Evolutionary conservation across 1,284 basidiomycete genomes (phyloP), one percentile per base, ranked within the genome.

Genomic region (Naganishia albida): DNA sequence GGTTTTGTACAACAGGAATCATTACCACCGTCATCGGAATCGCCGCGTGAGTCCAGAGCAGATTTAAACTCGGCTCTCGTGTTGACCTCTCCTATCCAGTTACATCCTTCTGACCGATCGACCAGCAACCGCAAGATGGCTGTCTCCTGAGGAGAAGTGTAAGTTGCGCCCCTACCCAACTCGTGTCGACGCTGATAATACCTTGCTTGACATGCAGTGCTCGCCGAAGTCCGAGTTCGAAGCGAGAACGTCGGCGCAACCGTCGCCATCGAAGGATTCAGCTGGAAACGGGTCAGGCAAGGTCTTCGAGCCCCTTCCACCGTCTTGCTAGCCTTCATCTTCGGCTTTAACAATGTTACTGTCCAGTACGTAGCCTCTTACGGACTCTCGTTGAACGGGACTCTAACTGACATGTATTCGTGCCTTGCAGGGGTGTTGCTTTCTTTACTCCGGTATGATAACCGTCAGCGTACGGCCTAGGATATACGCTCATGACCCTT

Each of bases 301-400:
- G 74, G 73, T 15, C 67, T 77, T 54, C 49, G 65, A 25, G 68
- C 70, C 43, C 69, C 70, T 30, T 69, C 69, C 53, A 69, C 70
- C 1, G 52, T 75, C 23, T 56, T 70, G 26, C 64, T 70, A 28
- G 71, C 76, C 1, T 46, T 74, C 28, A 75, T 77, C 64, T 79
- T 78, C 71, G 60, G 80, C 1, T 69, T 80, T 60, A 73, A 79
- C 70, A 81, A 81, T 71, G 72, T 78, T 39, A 73, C 73, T 6
- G 74, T 75, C 1, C 75, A 76, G 56, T 60, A 40, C 30, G 57
- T 60, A 39, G 2, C 7, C 38, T 12, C 16, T 7, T 44, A n/a
- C 42, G n/a, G 42, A 20, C 13, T 1, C 46, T 23, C 18, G 52
- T 10, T 26, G 13, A 10, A 34, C 34, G 10, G 34, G 4, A 34